phyloP scores from a whole-genome alignment of 768 basidiomycete species.

The Mrakia frigida region DNA sequence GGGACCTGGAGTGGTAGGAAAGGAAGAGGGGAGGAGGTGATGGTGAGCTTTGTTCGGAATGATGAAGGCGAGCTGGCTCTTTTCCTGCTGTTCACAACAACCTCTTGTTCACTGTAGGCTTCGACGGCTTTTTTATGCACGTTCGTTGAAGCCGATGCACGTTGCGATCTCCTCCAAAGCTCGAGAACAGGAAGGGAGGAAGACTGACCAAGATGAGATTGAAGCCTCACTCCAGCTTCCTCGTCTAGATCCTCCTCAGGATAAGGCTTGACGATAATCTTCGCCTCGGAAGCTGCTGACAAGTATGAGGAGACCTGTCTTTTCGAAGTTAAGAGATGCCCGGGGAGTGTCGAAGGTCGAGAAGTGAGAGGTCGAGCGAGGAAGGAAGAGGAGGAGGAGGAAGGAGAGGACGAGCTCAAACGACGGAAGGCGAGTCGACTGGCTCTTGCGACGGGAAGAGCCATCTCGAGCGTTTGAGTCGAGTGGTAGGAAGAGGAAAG shows the following conservation, averaged over 20 bases:
- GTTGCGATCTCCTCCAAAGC: too few species aligned
- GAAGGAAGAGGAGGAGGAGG: neutral
- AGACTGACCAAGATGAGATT: slow-evolving; percentile 5
- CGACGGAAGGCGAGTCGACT: slow-evolving; percentile 7
- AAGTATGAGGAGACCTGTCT: too few species aligned
- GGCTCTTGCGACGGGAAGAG: neutral
- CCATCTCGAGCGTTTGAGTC: neutral
- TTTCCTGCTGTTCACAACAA: neutral
- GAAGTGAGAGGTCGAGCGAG: neutral
- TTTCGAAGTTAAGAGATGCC: too few species aligned
- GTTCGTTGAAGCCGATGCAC: too few species aligned
- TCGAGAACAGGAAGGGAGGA: neutral
- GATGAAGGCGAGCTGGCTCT: neutral
- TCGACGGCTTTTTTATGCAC: too few species aligned
- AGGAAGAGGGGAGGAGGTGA: neutral
- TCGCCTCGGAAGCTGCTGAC: neutral
- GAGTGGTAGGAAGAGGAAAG: neutral
- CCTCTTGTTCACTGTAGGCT: too few species aligned
- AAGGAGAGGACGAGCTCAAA: neutral
- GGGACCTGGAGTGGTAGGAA: slow-evolving; percentile 34
- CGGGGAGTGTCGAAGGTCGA: neutral
- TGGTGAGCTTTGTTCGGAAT: neutral
- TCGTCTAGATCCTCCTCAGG: neutral
- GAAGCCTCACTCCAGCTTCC: neutral
- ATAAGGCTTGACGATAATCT: neutral